Conservation (phyloP, 2,329 filamentous ascomycete species). For the Fusarium sp. region DNA sequence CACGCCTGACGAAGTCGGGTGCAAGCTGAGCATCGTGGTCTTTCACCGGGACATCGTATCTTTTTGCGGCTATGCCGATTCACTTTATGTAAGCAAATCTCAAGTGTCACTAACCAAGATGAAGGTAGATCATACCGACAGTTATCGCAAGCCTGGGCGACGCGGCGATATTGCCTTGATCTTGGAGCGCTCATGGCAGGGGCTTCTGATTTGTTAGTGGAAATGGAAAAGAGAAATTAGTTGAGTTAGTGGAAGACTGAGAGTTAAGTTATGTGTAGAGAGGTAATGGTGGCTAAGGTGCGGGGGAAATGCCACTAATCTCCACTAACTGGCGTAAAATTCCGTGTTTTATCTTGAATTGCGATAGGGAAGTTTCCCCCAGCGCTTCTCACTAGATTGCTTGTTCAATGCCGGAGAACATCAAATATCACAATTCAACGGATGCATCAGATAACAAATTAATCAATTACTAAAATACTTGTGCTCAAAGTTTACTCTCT, state of each 20-base stretch:
- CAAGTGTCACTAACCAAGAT: rapidly evolving
- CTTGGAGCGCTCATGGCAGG: constrained; percentile 17
- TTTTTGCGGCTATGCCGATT: constrained; percentile 25
- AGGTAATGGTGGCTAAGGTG: not conserved
- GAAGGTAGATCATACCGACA: constrained; percentile 24
- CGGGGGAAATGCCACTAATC: constrained; percentile 5
- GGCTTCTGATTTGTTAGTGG: no score
- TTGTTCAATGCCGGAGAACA: no score
- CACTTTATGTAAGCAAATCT: no score
- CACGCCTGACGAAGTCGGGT: constrained; percentile 24
- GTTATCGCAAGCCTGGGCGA: constrained; percentile 29
- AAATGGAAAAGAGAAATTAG: no score
- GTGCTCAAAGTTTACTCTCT: constrained; percentile 5
- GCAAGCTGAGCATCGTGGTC: constrained; percentile 34
- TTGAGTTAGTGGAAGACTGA: no score
- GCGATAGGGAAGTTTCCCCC: no score
- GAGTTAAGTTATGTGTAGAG: no score
- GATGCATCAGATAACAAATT: no score
- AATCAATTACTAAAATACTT: not conserved
- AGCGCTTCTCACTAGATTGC: no score
- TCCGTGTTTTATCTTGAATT: not conserved
- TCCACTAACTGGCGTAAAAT: constrained; percentile 4
- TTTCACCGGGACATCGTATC: constrained; percentile 35
- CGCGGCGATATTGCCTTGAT: constrained; percentile 29
- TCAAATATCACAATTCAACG: no score